Conservation (phyloP, 768 basidiomycete genomes). For the Arthromyces matolae region DNA sequence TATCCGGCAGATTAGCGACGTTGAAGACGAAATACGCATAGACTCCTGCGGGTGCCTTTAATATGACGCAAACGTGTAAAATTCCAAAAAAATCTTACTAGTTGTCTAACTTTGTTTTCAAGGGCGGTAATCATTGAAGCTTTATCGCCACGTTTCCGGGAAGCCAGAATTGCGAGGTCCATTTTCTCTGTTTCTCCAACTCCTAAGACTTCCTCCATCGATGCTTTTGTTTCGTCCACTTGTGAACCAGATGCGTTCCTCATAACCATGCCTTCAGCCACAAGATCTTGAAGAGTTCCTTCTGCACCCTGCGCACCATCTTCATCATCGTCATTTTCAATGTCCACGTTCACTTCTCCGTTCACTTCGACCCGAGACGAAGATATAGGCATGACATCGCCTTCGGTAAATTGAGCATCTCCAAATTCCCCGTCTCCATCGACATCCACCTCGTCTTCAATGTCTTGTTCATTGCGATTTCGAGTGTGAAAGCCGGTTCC, state of each 20-base stretch:
- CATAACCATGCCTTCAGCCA: slow-evolving; percentile 47
- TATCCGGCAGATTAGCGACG: slow-evolving; percentile 61
- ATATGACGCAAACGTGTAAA: not conserved
- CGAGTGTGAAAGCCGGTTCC: slow-evolving; percentile 74
- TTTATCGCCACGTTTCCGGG: slow-evolving; percentile 46
- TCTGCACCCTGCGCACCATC: slow-evolving; percentile 29
- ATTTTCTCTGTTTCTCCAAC: slow-evolving; percentile 42
- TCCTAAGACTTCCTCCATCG: slow-evolving; percentile 38
- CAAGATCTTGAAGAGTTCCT: slow-evolving; percentile 46
- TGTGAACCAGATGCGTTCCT: slow-evolving; percentile 20
- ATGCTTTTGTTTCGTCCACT: slow-evolving; percentile 23
- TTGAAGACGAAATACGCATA: slow-evolving; percentile 35
- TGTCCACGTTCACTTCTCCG: slow-evolving; percentile 40
- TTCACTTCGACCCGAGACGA: slow-evolving; percentile 24
- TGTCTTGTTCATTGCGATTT: slow-evolving; percentile 50
- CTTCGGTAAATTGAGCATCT: slow-evolving; percentile 71
- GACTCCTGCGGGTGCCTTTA: slow-evolving; percentile 39
- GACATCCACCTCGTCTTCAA: slow-evolving; percentile 78
- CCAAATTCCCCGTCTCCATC: slow-evolving; percentile 77
- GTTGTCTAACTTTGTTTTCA: slow-evolving; percentile 55
- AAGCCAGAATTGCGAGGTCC: slow-evolving; percentile 46
- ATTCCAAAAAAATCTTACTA: slow-evolving; percentile 35
- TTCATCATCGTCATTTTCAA: slow-evolving; percentile 36
- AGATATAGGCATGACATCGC: slow-evolving; percentile 51
- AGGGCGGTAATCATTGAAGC: slow-evolving; percentile 49